Evolutionary conservation across 768 basidiomycete genomes (phyloP), one percentile per base, ranked within the genome.

Genomic region (Coprinopsis marcescibilis): DNA sequence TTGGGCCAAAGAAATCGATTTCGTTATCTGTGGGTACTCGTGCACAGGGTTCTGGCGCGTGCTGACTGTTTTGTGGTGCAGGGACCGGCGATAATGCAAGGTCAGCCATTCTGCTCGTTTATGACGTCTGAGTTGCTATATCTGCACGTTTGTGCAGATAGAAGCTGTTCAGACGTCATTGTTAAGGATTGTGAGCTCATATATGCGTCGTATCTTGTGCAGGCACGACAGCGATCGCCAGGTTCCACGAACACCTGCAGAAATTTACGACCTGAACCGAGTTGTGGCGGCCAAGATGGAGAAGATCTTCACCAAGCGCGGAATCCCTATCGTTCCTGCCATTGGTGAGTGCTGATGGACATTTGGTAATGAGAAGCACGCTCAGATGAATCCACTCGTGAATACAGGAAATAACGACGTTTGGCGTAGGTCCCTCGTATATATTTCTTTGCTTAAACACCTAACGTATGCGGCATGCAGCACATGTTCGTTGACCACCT

Each of bases 171-270:
- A n/a, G n/a, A n/a, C n/a, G n/a, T n/a, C n/a, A n/a, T n/a, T n/a
- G n/a, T n/a, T n/a, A n/a, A n/a, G n/a, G n/a, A n/a, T n/a, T n/a
- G n/a, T n/a, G n/a, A n/a, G n/a, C n/a, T n/a, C n/a, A n/a, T n/a
- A n/a, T n/a, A n/a, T n/a, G n/a, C n/a, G n/a, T n/a, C n/a, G n/a
- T n/a, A n/a, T n/a, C n/a, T n/a, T n/a, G 13, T 40, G 20, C 24
- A 88, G 89, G 67, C 89, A 90, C 63, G 91, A 95, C 59, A 89
- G 83, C 59, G 91, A 94, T 62, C 78, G 77, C 46, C 71, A 78
- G 50, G 58, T 84, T n/a, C 91, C 92, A 41, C 80, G 92, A 45
- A 89, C 89, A 30, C 73, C 81, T 2, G 68, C 70, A 35, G 90
- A 94, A 63, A 93, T 96, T 46, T 85, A 82, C 57, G 70, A 76